Evolutionary conservation across 1,284 basidiomycete genomes (phyloP), one percentile per base, ranked within the genome.

Genomic region (Naganishia liquefaciens): DNA sequence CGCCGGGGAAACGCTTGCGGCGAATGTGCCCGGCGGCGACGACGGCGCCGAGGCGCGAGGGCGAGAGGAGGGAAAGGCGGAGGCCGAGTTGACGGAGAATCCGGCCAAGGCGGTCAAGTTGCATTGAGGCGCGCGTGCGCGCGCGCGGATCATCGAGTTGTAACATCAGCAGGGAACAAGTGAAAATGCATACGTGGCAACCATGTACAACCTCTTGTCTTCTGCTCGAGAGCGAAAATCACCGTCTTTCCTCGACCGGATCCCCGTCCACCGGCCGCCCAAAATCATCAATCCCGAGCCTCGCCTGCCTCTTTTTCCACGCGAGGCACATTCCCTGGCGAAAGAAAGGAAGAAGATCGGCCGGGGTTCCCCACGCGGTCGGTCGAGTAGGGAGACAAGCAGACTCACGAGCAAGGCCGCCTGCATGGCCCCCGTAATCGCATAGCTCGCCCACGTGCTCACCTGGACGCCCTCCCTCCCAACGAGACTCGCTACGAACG

Each of bases 251-350:
- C 15, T 21, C n/a, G 30, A 13, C 50, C 2, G 17, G 28, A 17
- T 27, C 39, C 7, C 51, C 21, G 33, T 19, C 46, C n/a, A 90
- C 74, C 0, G 88, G 85, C 42, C 84, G 81, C 0, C 96, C 95
- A 74, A 95, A 99, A 78, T 98, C 95, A 75, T 99, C 93, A 62
- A 98, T 84, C n/a, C 86, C 86, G 4, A 91, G 83, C 25, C 81
- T 80, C 54, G 78, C 82, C 75, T 97, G 93, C 28, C 90, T 84
- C 30, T 83, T 69, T 75, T 88, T 91, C 89, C 91, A 94, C 11
- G 81, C 68, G 19, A 93, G 76, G 71, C 92, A 94, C 85, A 93
- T 89, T 60, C 81, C 72, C 78, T 78, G 61, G 23, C 10, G 43
- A 15, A 11, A 37, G 58, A 33, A 68, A 37, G 23, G 25, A 19